phyloP scores from a whole-genome alignment of 495 filamentous ascomycete genomes.

The Collariella sp. region DNA sequence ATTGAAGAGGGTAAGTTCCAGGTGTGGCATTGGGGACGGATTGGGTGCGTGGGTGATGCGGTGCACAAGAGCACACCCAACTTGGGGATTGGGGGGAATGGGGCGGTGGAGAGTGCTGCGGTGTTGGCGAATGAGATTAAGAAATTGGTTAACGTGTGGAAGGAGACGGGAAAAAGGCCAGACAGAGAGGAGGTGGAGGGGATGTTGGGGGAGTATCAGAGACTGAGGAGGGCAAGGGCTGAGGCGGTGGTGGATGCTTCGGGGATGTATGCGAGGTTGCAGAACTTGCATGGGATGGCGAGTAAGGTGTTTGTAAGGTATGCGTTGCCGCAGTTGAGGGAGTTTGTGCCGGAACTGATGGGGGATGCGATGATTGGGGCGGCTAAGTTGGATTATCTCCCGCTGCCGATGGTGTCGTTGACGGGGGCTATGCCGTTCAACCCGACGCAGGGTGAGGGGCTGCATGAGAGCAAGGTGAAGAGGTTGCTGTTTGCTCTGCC shows the following conservation, averaged over 20 bases:
- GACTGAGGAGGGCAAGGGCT: background rate
- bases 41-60: slow-evolving; percentile 46
- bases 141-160: slow-evolving; percentile 1
- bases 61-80: slow-evolving; percentile 39
- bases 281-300: slow-evolving; percentile 1
- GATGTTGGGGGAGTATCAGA: slow-evolving; percentile 7
- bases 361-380: slow-evolving; percentile 6
- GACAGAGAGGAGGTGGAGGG: background rate
- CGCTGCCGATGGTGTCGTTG: slow-evolving; percentile 12
- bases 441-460: slow-evolving; percentile 11
- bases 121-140: slow-evolving; percentile 14
- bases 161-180: background rate
- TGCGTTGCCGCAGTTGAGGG: slow-evolving; percentile 1
- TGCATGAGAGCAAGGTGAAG: slow-evolving; percentile 14
- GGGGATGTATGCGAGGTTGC: background rate
- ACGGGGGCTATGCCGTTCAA: slow-evolving; percentile 14
- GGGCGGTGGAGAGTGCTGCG: slow-evolving; percentile 19
- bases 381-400: slow-evolving; percentile 11
- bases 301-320: background rate
- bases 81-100: slow-evolving; percentile 23
- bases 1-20: slow-evolving; percentile 37
- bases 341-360: slow-evolving; percentile 4
- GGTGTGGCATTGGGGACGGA: slow-evolving; percentile 37
- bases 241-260: slow-evolving; percentile 1
- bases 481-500: slow-evolving; percentile 8